A percentile compares a stretch with the other conserved stretches of the same genome.
Conservation (phyloP, 441 rosid genomes). For the Biscutella laevigata region DNA sequence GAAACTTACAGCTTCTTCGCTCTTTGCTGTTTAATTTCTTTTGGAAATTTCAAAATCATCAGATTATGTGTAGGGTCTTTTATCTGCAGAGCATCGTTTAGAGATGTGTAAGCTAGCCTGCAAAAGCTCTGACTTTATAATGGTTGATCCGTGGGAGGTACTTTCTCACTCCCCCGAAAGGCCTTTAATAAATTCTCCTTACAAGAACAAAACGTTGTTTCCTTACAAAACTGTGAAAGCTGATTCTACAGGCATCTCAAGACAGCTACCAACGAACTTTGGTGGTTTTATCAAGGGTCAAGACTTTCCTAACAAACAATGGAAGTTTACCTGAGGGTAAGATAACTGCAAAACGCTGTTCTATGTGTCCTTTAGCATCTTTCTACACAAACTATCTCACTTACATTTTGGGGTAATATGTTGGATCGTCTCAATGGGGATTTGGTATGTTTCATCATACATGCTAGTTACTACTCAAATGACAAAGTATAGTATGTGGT, state of each 20-base stretch:
- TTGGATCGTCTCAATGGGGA: not conserved
- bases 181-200: not conserved
- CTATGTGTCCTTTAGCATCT: not conserved
- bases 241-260: conserved; percentile 57
- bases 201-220: not conserved
- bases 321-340: conserved; percentile 40
- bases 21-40: not conserved
- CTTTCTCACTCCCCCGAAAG: not conserved
- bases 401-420: not conserved
- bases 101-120: conserved; percentile 69
- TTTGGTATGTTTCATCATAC: not conserved
- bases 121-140: conserved; percentile 63
- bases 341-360: not conserved
- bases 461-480: not conserved
- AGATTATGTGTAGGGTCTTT: conserved; percentile 49
- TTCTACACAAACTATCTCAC: not conserved
- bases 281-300: conserved; percentile 54
- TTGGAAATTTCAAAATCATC: not conserved
- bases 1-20: conserved; percentile 8
- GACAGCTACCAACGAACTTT: conserved; percentile 56
- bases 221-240: not conserved
- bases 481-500: not conserved
- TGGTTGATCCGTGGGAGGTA: conserved; percentile 99
- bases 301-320: conserved; percentile 33
- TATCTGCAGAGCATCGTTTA: conserved; percentile 59